Conservation (phyloP, 371 early-diverging fungal genomes). For the Syncephalis plumigaleata region DNA sequence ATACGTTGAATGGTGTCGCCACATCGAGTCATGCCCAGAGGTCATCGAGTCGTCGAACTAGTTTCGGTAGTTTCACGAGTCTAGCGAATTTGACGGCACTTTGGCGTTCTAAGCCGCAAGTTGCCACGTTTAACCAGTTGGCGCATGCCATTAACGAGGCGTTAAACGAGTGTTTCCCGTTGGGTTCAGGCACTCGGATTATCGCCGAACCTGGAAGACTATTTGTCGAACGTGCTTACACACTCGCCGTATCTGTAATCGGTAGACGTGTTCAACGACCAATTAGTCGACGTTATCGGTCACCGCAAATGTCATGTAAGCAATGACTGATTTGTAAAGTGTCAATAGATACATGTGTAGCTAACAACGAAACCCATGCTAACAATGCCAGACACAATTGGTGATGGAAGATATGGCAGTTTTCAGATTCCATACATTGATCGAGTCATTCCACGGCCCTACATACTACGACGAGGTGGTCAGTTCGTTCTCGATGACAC, state of each 20-base stretch:
- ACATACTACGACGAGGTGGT: constrained; percentile 33
- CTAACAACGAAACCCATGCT: too few species aligned
- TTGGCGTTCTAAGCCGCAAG: too few species aligned
- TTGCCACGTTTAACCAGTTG: constrained; percentile 30
- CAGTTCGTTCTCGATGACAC: constrained; percentile 15
- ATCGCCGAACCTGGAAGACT: constrained; percentile 97
- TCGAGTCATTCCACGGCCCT: constrained; percentile 63
- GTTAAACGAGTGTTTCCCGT: constrained; percentile 46
- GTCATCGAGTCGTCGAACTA: too few species aligned
- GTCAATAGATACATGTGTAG: too few species aligned
- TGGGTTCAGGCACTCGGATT: constrained; percentile 68
- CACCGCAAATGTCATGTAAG: too few species aligned
- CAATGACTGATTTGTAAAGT: too few species aligned
- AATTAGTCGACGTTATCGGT: constrained; percentile 10
- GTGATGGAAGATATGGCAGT: constrained; percentile 50
- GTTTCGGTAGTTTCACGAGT: too few species aligned
- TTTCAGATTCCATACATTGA: constrained; percentile 96
- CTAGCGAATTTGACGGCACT: too few species aligned
- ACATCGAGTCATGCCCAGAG: too few species aligned
- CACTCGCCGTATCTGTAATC: constrained; percentile 77
- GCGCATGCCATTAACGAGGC: constrained; percentile 30
- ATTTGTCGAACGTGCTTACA: constrained; percentile 86
- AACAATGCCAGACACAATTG: too few species aligned
- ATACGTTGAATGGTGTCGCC: too few species aligned
- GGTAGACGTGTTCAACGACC: constrained; percentile 65